A percentile compares a stretch with the other conserved stretches of the same genome.
phyloP scores from a whole-genome alignment of 352 stramenopile species.

The Globisporangium rhizosaccharum region DNA sequence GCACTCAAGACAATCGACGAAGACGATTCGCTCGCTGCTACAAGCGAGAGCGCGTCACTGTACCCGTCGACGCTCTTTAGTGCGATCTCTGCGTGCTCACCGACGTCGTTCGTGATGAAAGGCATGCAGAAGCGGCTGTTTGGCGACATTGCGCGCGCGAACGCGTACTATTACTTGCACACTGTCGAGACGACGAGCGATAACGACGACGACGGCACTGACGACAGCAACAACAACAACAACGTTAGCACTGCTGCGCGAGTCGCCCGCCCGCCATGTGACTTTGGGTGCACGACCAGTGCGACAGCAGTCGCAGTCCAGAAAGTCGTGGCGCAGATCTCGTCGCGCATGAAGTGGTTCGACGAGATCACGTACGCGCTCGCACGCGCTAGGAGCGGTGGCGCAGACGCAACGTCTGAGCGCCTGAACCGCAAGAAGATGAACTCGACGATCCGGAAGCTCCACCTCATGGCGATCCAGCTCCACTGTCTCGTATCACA shows the following conservation, averaged over 20 bases:
- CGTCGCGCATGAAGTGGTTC: conserved; percentile 76
- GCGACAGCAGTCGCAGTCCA: conserved; percentile 58
- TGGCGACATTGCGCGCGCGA: conserved; percentile 55
- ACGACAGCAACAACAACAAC: not conserved
- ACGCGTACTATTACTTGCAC: conserved; percentile 72
- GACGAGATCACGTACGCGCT: conserved; percentile 70
- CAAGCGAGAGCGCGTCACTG: conserved; percentile 12
- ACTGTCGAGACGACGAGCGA: conserved; percentile 15
- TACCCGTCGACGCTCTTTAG: conserved; percentile 41
- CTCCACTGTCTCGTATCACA: conserved; percentile 67
- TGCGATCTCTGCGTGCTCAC: conserved; percentile 30
- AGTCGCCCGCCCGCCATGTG: conserved; percentile 15
- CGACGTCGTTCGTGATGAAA: conserved; percentile 61
- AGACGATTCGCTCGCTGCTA: conserved; percentile 1
- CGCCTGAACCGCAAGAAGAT: conserved; percentile 74
- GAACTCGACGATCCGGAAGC: conserved; percentile 77
- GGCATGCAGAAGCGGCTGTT: conserved; percentile 54
- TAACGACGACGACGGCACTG: conserved; percentile 1
- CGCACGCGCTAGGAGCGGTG: conserved; percentile 37
- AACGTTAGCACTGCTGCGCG: no score
- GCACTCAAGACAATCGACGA: conserved; percentile 2
- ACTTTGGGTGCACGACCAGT: conserved; percentile 45
- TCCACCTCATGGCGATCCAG: conserved; percentile 73
- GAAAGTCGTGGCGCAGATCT: conserved; percentile 72
- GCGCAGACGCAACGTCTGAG: conserved; percentile 24